Evolutionary conservation across 1,284 basidiomycete species (phyloP).

Genomic region (Cryptococcus sp.): DNA sequence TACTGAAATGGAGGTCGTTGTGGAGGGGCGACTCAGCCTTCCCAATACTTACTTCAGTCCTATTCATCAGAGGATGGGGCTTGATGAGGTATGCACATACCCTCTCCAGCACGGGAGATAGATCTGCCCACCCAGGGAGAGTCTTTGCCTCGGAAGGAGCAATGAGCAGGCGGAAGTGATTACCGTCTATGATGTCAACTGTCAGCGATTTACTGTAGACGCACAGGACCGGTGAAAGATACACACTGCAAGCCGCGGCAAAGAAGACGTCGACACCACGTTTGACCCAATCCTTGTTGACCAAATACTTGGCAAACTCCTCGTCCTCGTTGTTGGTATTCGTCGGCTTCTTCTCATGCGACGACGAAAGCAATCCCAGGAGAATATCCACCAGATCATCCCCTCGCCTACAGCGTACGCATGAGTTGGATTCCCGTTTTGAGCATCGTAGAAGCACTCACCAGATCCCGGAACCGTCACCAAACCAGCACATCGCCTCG

Average conservation of each 20-base stretch:
- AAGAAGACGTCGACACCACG: conserved; percentile 31
- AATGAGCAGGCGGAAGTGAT: conserved; percentile 28
- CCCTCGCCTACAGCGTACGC: conserved; percentile 18
- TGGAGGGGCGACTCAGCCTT: too few species aligned
- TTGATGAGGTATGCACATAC: conserved; percentile 14
- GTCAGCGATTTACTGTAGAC: not conserved
- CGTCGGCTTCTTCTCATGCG: too few species aligned
- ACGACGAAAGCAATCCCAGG: conserved; percentile 9
- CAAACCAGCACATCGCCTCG: conserved; percentile 24
- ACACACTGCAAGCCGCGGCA: conserved; percentile 34
- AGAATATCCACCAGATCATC: conserved; percentile 30
- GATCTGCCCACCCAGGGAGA: not conserved
- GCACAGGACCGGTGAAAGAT: not conserved
- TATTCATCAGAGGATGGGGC: not conserved
- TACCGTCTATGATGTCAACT: not conserved
- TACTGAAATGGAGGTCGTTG: not conserved
- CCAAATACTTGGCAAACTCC: conserved; percentile 5
- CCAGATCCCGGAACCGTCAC: conserved; percentile 25
- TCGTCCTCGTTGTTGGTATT: not conserved
- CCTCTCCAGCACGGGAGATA: conserved; percentile 18
- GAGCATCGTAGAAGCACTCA: conserved; percentile 15
- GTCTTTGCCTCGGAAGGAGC: conserved; percentile 10
- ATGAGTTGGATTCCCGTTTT: not conserved
- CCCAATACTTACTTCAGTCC: not conserved
- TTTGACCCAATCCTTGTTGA: not conserved